These are phyloP conservation scores for Orbilia javanica DNA, from an alignment of 2,329 filamentous ascomycete genomes.

Conservation along the genomic window DNA sequence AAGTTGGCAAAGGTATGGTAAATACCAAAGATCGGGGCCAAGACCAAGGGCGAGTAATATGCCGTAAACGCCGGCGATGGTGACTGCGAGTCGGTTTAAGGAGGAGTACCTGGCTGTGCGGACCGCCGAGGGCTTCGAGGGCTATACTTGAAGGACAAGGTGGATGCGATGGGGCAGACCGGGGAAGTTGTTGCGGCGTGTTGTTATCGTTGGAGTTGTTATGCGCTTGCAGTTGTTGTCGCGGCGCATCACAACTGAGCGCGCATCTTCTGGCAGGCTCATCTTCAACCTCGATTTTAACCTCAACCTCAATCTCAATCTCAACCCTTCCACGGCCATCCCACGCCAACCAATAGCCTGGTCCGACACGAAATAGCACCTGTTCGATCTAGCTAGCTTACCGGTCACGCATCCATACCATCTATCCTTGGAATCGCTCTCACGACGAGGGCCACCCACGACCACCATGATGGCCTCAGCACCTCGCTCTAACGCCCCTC, in stretches of 20 bases:
- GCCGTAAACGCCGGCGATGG: too few species aligned
- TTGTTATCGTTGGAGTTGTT: constrained; percentile 20
- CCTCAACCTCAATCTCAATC: background rate
- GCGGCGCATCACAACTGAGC: background rate
- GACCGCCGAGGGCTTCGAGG: background rate
- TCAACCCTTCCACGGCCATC: background rate
- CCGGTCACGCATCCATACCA: background rate
- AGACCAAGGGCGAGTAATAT: background rate
- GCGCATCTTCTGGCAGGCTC: background rate
- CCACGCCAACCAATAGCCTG: background rate
- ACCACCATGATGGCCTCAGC: constrained; percentile 20
- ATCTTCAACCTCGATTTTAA: background rate
- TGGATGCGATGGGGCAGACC: constrained; percentile 22
- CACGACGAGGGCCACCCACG: background rate
- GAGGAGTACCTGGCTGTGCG: background rate
- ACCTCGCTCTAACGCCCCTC: constrained; percentile 27
- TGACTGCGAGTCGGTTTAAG: background rate
- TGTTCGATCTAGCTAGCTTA: background rate
- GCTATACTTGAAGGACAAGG: background rate
- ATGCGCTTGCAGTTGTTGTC: constrained; percentile 2
- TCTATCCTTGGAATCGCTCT: background rate
- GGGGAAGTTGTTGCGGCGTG: constrained; percentile 8
- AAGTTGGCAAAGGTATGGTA: background rate
- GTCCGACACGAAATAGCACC: background rate
- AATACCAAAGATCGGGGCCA: background rate